Percentiles rank a stretch among this genome's conserved stretches.
These are phyloP conservation scores for Penicillium silybi DNA, from an alignment of 495 filamentous ascomycete species.

Conservation along the genomic window DNA sequence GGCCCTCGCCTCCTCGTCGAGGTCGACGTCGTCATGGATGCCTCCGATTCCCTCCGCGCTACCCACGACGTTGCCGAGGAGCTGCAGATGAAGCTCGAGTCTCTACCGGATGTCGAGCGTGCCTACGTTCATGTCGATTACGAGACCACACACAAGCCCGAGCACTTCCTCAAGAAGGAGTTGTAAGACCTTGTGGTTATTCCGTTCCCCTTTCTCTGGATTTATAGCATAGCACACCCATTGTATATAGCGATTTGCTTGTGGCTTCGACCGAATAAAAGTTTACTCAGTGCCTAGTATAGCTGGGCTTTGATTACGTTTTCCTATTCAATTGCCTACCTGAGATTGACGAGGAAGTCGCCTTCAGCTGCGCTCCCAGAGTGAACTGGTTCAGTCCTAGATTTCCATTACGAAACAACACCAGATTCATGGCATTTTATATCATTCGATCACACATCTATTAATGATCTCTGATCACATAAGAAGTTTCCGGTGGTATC, in stretches of 20 bases:
- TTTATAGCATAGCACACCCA: background rate
- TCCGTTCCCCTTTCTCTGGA: background rate
- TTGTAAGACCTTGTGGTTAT: constrained; percentile 28
- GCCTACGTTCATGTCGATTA: constrained; percentile 98
- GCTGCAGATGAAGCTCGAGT: constrained; percentile 92
- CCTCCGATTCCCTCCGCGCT: constrained; percentile 59
- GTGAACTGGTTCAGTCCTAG: no score
- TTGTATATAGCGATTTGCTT: background rate
- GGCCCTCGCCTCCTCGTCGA: constrained; percentile 88
- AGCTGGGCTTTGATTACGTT: no score
- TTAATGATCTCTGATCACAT: constrained; percentile 15
- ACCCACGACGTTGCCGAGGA: constrained; percentile 95
- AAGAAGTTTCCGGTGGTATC: constrained; percentile 11
- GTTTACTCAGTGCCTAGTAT: no score
- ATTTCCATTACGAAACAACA: background rate
- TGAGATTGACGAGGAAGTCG: no score
- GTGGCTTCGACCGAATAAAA: background rate
- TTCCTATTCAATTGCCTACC: no score
- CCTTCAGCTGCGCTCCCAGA: no score
- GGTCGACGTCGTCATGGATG: constrained; percentile 85
- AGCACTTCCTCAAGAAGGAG: constrained; percentile 63
- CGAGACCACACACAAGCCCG: constrained; percentile 95
- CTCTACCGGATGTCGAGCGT: constrained; percentile 84
- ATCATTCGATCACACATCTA: constrained; percentile 20
- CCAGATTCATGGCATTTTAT: background rate